Percentiles rank a stretch among this genome's conserved stretches.
These are phyloP conservation scores for Volvox reticuliferus DNA, from an alignment of 139 green algal species.

Conservation along the genomic window DNA sequence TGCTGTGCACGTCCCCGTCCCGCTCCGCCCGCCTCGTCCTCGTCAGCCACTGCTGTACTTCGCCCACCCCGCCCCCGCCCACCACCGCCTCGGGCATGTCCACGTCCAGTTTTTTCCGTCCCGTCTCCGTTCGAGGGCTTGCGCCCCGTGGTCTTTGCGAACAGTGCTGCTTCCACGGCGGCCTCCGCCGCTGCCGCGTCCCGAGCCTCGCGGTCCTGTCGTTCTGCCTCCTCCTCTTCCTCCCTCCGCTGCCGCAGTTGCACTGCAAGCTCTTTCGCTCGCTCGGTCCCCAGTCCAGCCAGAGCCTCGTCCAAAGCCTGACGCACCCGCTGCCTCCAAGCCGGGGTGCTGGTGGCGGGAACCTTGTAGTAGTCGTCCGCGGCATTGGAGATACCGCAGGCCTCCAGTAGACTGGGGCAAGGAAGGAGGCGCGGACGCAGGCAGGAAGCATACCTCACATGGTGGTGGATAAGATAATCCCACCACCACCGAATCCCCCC, in stretches of 20 bases:
- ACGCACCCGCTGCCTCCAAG: constrained; percentile 56
- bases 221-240: background rate
- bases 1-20: background rate
- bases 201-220: background rate
- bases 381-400: constrained; percentile 62
- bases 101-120: background rate
- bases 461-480: too few relatives aligned
- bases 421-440: background rate
- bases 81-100: background rate
- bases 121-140: background rate
- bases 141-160: background rate
- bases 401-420: constrained; percentile 59
- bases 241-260: background rate
- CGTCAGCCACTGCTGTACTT: background rate
- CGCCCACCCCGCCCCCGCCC: background rate
- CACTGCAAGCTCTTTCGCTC: constrained; percentile 11
- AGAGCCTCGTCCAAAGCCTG: constrained; percentile 40
- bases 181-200: constrained; percentile 19
- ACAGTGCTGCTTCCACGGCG: background rate
- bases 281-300: constrained; percentile 39
- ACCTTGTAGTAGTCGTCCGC: constrained; percentile 69
- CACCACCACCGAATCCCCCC: too few relatives aligned
- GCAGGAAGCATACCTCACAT: too few relatives aligned
- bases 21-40: background rate
- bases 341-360: constrained; percentile 50